phyloP scores from a whole-genome alignment of 2,329 filamentous ascomycete genomes.

The Aureobasidium sp. region DNA sequence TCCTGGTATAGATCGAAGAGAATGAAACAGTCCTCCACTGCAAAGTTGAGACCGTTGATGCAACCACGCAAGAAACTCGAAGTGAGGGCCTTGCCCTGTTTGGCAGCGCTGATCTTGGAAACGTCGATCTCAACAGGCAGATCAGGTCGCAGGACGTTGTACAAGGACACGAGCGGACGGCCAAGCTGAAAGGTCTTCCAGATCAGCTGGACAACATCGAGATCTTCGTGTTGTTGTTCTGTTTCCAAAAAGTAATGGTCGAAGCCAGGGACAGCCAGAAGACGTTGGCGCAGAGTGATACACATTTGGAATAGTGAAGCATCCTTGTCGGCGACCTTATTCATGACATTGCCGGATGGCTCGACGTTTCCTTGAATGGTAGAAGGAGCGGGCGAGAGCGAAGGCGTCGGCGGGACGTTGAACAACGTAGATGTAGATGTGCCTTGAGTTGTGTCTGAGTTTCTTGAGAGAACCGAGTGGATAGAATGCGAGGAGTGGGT shows the following conservation, averaged over 20 bases:
- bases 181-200: conserved; percentile 83
- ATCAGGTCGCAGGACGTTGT: conserved; percentile 71
- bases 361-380: conserved; percentile 54
- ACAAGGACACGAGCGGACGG: conserved; percentile 76
- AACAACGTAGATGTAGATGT: conserved; percentile 39
- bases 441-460: conserved; percentile 40
- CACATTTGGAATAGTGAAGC: conserved; percentile 94
- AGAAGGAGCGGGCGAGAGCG: conserved; percentile 20
- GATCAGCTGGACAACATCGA: conserved; percentile 79
- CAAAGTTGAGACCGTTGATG: conserved; percentile 69
- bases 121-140: conserved; percentile 61
- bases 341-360: conserved; percentile 90
- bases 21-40: conserved; percentile 77
- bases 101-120: conserved; percentile 50
- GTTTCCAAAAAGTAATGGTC: conserved; percentile 32
- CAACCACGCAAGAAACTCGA: conserved; percentile 92
- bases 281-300: conserved; percentile 68
- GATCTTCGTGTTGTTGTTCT: conserved; percentile 53
- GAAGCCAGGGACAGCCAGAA: conserved; percentile 78
- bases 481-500: conserved; percentile 38
- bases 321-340: conserved; percentile 86
- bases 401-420: conserved; percentile 21
- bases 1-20: conserved; percentile 85
- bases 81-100: conserved; percentile 75
- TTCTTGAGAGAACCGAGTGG: conserved; percentile 38